Base-by-base conservation (phyloP, 1,284 basidiomycete species). In the Vanrija sp. region DNA sequence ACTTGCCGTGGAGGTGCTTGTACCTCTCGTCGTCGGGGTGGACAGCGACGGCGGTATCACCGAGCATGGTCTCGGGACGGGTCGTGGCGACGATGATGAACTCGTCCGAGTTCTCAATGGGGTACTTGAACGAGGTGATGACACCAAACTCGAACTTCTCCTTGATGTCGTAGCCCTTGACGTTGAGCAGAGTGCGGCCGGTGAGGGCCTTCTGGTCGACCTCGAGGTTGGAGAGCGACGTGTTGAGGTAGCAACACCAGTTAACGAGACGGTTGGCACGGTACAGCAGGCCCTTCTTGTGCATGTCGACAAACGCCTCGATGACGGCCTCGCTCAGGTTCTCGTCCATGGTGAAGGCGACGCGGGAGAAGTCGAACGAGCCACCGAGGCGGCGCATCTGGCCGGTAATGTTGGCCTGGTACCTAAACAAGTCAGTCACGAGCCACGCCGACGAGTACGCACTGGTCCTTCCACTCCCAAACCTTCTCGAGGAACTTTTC, bases 121-220 rank as follows among this genome's bases (percentile, higher is more conserved):
- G 85, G 77, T 98, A 99, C 1, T 89, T 89, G 76, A 98, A 98
- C 36, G 88, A 92, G 4, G 91, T 91, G 67, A 99, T 88, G 46
- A 91, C 92, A 72, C 96, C 96, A 68, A 98, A 98, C 74, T 98
- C 95, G 72, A 98, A 93, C 67, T 86, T 87, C 73, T 98, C 95
- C 71, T 95, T 97, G 25, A 78, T 65, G 62, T 93, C 90, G 71
- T 99, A 99, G 2, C 95, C 96, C 10, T 95, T 94, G 6, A 99
- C 91, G 63, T 82, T 87, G 59, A 98, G 78, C 45, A 96, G 72
- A 0, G 92, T 97, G 53, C 88, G 85, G 0, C 95, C 95, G 9
- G 82, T 83, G n/a, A 98, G 80, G 65, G 90, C 84, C 71, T 93
- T 92, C 75, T 96, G 91, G 56, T 98, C 94, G 63, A 98, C 94